phyloP scores from a whole-genome alignment of 805 yeast species.

The Millerozyma acaciae region DNA sequence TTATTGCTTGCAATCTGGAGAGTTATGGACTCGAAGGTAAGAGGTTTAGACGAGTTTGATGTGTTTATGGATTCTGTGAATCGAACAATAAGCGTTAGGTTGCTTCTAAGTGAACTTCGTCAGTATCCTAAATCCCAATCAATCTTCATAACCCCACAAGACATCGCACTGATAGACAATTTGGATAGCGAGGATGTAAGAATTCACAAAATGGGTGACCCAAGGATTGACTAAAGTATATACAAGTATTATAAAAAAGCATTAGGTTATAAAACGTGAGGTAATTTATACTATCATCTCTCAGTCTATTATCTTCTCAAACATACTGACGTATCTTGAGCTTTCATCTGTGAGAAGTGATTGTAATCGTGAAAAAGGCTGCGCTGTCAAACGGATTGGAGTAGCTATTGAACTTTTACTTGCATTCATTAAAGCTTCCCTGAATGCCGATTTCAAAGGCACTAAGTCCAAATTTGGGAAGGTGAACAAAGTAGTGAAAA shows the following conservation, averaged over 20 bases:
- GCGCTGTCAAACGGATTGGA: conserved; percentile 3
- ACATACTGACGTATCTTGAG: conserved; percentile 4
- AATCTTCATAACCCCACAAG: conserved; percentile 91
- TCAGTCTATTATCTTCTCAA: no score
- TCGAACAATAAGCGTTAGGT: conserved; percentile 69
- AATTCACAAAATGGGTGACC: conserved; percentile 56
- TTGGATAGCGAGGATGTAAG: conserved; percentile 50
- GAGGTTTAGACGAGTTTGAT: conserved; percentile 95
- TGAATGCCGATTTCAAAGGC: no score
- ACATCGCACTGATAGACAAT: conserved; percentile 68
- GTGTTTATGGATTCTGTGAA: conserved; percentile 96
- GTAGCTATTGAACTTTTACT: not conserved
- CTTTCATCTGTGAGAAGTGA: conserved; percentile 1
- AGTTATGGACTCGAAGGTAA: conserved; percentile 79
- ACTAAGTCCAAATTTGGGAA: no score
- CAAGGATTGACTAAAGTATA: conserved; percentile 18
- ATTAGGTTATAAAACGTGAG: no score
- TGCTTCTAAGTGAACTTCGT: conserved; percentile 66
- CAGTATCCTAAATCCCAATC: conserved; percentile 72
- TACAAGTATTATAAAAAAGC: not conserved
- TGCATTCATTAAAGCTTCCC: no score
- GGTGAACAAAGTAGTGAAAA: conserved; percentile 2
- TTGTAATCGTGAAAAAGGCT: conserved; percentile 4
- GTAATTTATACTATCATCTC: no score
- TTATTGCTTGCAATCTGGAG: conserved; percentile 87